Evolutionary conservation across 108 stramenopile species (phyloP).

Genomic region (Pseudonitzschia multistriata): DNA sequence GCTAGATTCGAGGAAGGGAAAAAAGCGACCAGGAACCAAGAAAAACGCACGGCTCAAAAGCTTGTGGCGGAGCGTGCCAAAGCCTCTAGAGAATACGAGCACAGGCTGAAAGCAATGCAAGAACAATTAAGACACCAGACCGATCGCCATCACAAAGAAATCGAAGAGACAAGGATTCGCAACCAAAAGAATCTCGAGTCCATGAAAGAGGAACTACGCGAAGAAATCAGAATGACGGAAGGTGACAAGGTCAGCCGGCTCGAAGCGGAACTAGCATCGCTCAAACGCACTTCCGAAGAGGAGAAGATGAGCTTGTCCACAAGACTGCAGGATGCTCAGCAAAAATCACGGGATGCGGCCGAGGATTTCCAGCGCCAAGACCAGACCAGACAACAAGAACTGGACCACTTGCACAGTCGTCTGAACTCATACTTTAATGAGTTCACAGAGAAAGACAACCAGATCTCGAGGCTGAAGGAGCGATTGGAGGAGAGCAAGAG

Average conservation of each 20-base stretch:
- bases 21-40: constrained; percentile 27
- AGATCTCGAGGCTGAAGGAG: constrained; percentile 12
- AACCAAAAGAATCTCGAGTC: constrained; percentile 45
- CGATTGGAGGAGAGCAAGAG: constrained; percentile 17
- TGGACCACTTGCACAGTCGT: constrained; percentile 36
- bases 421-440: constrained; percentile 23
- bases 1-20: constrained; percentile 37
- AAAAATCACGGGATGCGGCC: constrained; percentile 29
- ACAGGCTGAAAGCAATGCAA: constrained; percentile 40
- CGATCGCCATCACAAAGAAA: constrained; percentile 48
- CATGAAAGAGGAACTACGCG: constrained; percentile 33
- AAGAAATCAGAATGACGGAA: constrained; percentile 25
- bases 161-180: constrained; percentile 35
- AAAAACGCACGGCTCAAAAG: constrained; percentile 37
- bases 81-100: constrained; percentile 41
- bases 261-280: constrained; percentile 18
- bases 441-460: constrained; percentile 27
- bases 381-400: constrained; percentile 30
- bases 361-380: constrained; percentile 39
- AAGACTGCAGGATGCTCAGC: constrained; percentile 29
- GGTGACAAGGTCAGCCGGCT: constrained; percentile 24
- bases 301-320: constrained; percentile 24
- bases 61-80: constrained; percentile 37
- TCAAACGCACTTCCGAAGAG: constrained; percentile 28
- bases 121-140: constrained; percentile 46